Evolutionary conservation across 2,329 filamentous ascomycete genomes (phyloP).

Genomic region (Ophiostoma quercus): DNA sequence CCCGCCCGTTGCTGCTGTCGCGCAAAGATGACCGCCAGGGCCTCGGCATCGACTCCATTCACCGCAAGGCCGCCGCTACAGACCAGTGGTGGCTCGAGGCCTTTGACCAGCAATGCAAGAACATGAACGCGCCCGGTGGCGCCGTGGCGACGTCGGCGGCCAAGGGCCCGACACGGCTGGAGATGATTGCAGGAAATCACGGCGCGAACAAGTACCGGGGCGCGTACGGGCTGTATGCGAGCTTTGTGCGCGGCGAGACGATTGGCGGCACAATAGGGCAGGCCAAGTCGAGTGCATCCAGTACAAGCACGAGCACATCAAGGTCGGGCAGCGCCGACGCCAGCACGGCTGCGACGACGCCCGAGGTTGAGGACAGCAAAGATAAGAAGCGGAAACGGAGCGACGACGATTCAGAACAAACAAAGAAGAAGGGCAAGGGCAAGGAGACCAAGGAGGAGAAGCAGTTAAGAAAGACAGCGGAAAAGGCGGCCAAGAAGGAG

Average conservation of each 20-base stretch:
- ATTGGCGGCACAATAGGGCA: conserved; percentile 63
- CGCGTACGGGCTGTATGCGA: conserved; percentile 65
- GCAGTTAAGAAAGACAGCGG: conserved; percentile 27
- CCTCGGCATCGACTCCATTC: conserved; percentile 68
- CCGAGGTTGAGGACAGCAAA: conserved; percentile 32
- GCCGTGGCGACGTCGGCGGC: background rate
- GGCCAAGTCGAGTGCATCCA: background rate
- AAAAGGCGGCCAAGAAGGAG: conserved; percentile 26
- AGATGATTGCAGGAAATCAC: conserved; percentile 42
- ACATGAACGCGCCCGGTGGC: conserved; percentile 61
- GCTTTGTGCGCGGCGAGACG: conserved; percentile 77
- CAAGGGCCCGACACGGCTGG: conserved; percentile 45
- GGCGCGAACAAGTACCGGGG: conserved; percentile 54
- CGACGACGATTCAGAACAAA: conserved; percentile 29
- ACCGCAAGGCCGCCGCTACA: conserved; percentile 54
- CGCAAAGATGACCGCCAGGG: conserved; percentile 78
- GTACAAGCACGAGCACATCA: conserved; percentile 21
- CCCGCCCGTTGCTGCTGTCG: conserved; percentile 74
- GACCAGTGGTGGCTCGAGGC: conserved; percentile 98
- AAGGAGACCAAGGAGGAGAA: conserved; percentile 28
- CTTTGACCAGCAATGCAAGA: conserved; percentile 84
- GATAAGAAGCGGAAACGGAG: conserved; percentile 25
- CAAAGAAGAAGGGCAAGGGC: conserved; percentile 21
- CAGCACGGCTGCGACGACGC: conserved; percentile 31
- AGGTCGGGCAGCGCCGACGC: background rate